Evolutionary conservation across 1,284 basidiomycete genomes (phyloP), one percentile per base, ranked within the genome.

Genomic region (Nidula niveotomentosa): DNA sequence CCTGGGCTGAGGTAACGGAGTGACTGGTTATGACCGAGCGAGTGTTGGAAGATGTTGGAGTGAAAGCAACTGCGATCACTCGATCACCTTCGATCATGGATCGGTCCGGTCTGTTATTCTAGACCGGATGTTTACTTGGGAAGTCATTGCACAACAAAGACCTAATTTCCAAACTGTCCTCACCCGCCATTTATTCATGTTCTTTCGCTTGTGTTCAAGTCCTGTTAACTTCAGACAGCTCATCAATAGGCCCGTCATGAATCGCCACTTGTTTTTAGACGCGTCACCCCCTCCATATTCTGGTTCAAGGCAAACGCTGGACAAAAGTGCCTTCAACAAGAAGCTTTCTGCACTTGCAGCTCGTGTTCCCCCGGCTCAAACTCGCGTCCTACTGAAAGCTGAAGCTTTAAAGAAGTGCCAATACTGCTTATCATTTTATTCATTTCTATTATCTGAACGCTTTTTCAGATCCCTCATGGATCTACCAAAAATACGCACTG

Each of bases 271-370:
- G 17, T 67, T 64, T 51, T 62, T 88, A n/a, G 80, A 89, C 62
- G 66, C 73, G 6, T 80, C 84, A 10, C 83, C 85, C 23, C 88
- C 88, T 0, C 58, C 74, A 46, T 74, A 81, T 64, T 61, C 54
- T 23, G 68, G 68, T n/a, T 63, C 71, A 72, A 63, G 65, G 65
- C 72, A 79, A 67, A 67, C 65, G 61, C 55, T 96, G 17, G 85
- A 94, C 73, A 83, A 80, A 55, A 63, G 69, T 53, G 78, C 77
- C 12, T 96, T 95, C 65, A 75, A 68, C 12, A 85, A 85, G 68
- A 75, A 77, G 0, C 61, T 94, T 1, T 74, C 82, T 12, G 76
- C 94, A 4, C 74, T 95, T 33, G 90, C 86, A 7, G 85, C 80
- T 5, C 78, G 84, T 30, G 76, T 93, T 9, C 77, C 84, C 34